phyloP scores from a whole-genome alignment of 306 rosid species.

The Quercus wislizeni region DNA sequence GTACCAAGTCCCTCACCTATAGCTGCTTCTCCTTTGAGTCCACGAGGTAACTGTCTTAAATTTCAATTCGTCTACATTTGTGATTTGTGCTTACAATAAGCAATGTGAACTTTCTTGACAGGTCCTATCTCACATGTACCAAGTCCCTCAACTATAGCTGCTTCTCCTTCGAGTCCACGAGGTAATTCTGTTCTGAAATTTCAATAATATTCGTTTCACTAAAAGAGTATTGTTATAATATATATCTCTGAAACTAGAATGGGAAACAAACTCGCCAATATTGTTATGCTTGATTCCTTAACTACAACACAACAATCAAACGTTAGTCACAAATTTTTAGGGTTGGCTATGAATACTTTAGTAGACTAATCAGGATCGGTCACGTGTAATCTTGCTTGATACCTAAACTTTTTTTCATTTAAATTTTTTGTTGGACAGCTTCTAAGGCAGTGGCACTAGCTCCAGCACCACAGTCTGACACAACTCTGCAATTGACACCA shows the following conservation, averaged over 20 bases:
- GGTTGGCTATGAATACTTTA: background rate
- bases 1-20: no score
- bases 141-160: no score
- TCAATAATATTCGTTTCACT: background rate
- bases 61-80: no score
- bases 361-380: background rate
- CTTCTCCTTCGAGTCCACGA: conserved; percentile 26
- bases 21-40: no score
- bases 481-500: conserved; percentile 4
- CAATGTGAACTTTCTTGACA: no score
- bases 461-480: conserved; percentile 19
- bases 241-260: background rate
- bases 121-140: no score
- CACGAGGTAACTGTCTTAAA: no score
- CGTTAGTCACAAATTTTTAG: no score
- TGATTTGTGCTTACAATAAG: no score
- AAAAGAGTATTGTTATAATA: background rate
- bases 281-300: background rate
- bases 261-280: background rate
- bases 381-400: no score
- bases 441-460: conserved; percentile 27
- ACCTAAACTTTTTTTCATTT: background rate
- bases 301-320: no score
- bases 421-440: conserved; percentile 19
- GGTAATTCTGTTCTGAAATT: conserved; percentile 30